Evolutionary conservation across 257 asterid genomes (phyloP), one percentile per base, ranked within the genome.

Genomic region (Ligustrum vulgare): DNA sequence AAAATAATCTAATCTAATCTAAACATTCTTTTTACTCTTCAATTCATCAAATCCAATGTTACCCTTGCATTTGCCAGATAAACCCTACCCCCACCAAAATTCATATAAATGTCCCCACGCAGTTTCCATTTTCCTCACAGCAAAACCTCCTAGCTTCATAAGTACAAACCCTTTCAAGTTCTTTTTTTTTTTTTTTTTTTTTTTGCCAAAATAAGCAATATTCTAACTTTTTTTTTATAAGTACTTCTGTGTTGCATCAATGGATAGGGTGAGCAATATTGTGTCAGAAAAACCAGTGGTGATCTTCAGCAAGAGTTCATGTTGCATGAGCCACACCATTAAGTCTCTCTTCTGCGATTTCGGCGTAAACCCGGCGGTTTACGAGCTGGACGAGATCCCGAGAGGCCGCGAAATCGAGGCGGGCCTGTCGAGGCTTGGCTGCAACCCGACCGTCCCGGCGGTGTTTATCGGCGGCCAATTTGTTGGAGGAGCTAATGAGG

Each of bases 241-340:
- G 7, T 51, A 43, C 18, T 18, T 0, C 18, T 20, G 35, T 67
- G 15, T 41, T 60, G 41, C 71, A 56, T 6, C 77, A 80, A 92
- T 92, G 97, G 97, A 92, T 67, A 85, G 69, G 63, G 80, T 93
- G 41, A 84, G 70, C 82, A 83, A 81, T 80, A 85, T 93, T 86
- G 97, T 89, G 72, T 77, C 88, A 0, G 91, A 93, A 33, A 84
- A 86, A 79, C 97, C 98, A 0, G 78, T 93, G 64, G 98, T 93
- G 80, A 81, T 93, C 78, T 93, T 92, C 72, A 91, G 97, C 91
- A 83, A 85, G 89, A 89, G 81, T 51, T 75, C 77, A 32, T 91
- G 97, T 15, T 84, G 94, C 85, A 93, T 93, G 70, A 84, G 96
- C 77, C 87, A 89, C 88, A 86, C 88, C 9, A 84, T 91, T 43